A percentile compares a stretch with the other conserved stretches of the same genome.
Conservation (phyloP, 805 yeast species). For the Saccharomyces paradoxus region DNA sequence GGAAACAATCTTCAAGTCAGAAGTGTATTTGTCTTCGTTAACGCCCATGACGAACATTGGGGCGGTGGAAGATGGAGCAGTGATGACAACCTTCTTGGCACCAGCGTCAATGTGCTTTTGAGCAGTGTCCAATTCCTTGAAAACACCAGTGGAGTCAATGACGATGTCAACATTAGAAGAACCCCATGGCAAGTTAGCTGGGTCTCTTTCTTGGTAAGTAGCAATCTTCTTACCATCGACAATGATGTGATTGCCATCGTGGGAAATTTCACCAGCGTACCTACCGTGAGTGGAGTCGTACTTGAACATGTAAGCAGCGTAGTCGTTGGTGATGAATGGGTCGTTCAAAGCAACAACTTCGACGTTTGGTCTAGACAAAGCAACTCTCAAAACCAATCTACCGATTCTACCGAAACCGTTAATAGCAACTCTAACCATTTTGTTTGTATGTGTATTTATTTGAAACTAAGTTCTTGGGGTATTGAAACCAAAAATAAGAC, state of each 20-base stretch:
- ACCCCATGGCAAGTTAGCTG: slow-evolving; percentile 63
- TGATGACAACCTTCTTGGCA: slow-evolving; percentile 65
- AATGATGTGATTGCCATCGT: slow-evolving; percentile 44
- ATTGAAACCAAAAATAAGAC: neutral
- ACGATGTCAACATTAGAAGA: slow-evolving; percentile 52
- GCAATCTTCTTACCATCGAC: slow-evolving; percentile 44
- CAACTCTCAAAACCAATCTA: slow-evolving; percentile 59
- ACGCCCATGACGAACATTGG: slow-evolving; percentile 72
- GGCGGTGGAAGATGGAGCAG: slow-evolving; percentile 65
- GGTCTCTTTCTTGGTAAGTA: slow-evolving; percentile 60
- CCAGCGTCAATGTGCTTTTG: slow-evolving; percentile 65
- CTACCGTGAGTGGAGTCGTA: slow-evolving; percentile 66
- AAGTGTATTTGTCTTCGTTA: slow-evolving; percentile 50
- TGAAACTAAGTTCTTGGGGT: neutral
- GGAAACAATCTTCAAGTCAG: slow-evolving; percentile 52
- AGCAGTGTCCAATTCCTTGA: slow-evolving; percentile 56
- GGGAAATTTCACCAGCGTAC: slow-evolving; percentile 49
- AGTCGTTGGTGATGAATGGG: slow-evolving; percentile 60
- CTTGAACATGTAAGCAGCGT: slow-evolving; percentile 70
- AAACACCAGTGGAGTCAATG: slow-evolving; percentile 66
- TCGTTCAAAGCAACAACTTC: slow-evolving; percentile 61
- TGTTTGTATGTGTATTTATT: slow-evolving; percentile 3
- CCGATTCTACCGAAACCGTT: slow-evolving; percentile 73
- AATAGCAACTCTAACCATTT: slow-evolving; percentile 44
- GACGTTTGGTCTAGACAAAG: slow-evolving; percentile 43